Evolutionary conservation across 305 asterid species (phyloP), one percentile per base, ranked within the genome.

Genomic region (Fraxinus angustifolia): DNA sequence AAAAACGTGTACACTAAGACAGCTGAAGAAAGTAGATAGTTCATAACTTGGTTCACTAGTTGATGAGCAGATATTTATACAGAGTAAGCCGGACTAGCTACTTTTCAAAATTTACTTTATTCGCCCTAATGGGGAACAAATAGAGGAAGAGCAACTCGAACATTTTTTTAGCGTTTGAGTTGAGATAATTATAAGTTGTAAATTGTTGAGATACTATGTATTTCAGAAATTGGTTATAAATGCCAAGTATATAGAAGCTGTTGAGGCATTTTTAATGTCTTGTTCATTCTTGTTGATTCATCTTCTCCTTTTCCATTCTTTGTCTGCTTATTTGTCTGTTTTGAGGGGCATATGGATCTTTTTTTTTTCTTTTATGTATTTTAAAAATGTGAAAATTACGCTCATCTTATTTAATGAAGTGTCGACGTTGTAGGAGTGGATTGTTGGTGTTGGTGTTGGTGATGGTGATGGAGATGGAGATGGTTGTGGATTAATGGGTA

Each of bases 91-190:
- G 38, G 38, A 72, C 82, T 79, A 72, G 81, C 78, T 67, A 70
- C 75, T 23, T 78, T 48, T 73, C 45, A 68, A 79, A 75, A 77
- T 60, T 86, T 78, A 78, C 75, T 68, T 19, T 73, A 82, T 79
- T 86, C 79, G 42, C 81, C 84, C 78, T 73, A 81, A 84, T 53
- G 83, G 84, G 83, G 79, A 82, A 65, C 77, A 60, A 68, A 36
- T 78, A 78, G 84, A 75, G 86, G 36, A 42, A 70, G 74, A 79
- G 84, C 88, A 84, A 86, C 90, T 87, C 86, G 78, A 85, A 76
- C 88, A 85, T 76, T 83, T 79, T 86, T 23, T 77, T 28, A 79
- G 88, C 78, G 88, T 85, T 87, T 82, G 91, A 84, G 90, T 79
- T 82, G 90, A 83, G 83, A 80, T 83, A 80, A 85, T 80, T 78